phyloP scores from a whole-genome alignment of 257 asterid genomes.

The Solanum gracilifrons region DNA sequence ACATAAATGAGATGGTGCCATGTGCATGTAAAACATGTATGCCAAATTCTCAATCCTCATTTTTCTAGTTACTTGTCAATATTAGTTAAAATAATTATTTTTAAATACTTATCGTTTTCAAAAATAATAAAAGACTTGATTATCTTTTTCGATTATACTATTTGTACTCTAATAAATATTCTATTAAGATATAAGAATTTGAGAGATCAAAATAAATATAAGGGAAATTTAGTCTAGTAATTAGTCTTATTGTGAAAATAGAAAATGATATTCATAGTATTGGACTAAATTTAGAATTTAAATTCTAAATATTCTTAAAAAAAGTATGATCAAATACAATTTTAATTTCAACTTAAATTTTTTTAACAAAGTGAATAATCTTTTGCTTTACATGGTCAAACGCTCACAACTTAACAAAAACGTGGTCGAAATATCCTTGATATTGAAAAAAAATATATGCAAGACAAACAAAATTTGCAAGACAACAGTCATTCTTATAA shows the following conservation, averaged over 20 bases:
- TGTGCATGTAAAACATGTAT: neutral
- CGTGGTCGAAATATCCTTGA: neutral
- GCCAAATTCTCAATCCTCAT: neutral
- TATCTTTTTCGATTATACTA: neutral
- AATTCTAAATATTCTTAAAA: neutral
- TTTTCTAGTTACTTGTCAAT: neutral
- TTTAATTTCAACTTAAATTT: neutral
- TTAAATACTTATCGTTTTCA: neutral
- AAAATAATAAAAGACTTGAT: neutral
- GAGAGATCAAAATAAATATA: neutral
- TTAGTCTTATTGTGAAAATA: neutral
- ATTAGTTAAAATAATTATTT: neutral
- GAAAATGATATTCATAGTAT: neutral
- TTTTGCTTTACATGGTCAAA: neutral
- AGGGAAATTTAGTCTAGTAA: neutral
- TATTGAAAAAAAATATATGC: neutral
- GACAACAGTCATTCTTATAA: neutral
- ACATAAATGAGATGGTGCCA: neutral
- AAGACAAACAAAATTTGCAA: neutral
- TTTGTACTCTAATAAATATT: neutral
- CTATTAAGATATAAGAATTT: neutral
- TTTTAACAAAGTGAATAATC: neutral
- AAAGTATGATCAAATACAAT: neutral
- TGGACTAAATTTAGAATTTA: neutral
- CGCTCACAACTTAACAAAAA: neutral